Conservation (phyloP, 2,329 filamentous ascomycete genomes). For the Xylogone sp. region DNA sequence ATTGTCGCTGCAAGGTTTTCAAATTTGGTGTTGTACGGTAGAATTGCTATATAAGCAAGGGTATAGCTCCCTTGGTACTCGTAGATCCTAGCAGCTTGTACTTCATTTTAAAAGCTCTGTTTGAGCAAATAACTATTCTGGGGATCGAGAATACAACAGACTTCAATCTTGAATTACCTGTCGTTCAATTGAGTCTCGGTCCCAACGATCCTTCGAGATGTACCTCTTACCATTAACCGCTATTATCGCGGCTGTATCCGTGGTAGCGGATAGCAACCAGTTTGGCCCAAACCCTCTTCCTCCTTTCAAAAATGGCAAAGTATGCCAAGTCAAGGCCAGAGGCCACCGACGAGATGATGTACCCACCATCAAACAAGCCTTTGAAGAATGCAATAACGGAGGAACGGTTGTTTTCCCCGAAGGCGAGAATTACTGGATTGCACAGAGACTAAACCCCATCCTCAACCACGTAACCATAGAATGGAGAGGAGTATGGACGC, state of each 20-base stretch:
- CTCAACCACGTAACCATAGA: conserved; percentile 43
- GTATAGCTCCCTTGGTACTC: too few species aligned
- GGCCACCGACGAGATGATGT: conserved; percentile 43
- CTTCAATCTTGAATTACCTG: too few species aligned
- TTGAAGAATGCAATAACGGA: conserved; percentile 40
- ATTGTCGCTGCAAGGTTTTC: too few species aligned
- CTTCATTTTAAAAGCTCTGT: too few species aligned
- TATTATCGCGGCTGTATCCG: background rate
- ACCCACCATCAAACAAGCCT: conserved; percentile 43
- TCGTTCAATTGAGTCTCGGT: too few species aligned
- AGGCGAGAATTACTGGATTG: conserved; percentile 46
- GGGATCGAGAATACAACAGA: too few species aligned
- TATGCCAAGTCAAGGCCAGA: conserved; percentile 33
- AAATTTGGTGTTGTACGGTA: too few species aligned
- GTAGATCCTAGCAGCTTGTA: too few species aligned
- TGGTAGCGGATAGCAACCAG: background rate
- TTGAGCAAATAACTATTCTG: too few species aligned
- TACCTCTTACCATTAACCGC: background rate
- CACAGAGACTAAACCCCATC: conserved; percentile 40
- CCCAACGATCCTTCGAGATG: background rate
- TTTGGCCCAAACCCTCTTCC: background rate
- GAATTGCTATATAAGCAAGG: too few species aligned
- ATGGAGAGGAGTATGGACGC: conserved; percentile 46
- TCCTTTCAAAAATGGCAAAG: conserved; percentile 11
- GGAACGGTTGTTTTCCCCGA: conserved; percentile 43